phyloP scores from a whole-genome alignment of 768 basidiomycete genomes.

The Boletus pseudo-olivaceus region DNA sequence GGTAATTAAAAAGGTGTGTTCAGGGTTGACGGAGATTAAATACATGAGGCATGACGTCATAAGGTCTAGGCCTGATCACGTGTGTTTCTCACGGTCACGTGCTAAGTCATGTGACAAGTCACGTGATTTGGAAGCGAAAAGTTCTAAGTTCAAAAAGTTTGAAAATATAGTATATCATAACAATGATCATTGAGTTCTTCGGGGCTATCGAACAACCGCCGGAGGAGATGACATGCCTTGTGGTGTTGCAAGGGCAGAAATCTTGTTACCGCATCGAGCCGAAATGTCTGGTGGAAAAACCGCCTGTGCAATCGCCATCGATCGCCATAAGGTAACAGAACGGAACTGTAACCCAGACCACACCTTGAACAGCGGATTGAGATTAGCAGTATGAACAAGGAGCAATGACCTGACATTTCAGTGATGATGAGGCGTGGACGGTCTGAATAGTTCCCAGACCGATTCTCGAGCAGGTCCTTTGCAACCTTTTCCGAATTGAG shows the following conservation, averaged over 20 bases:
- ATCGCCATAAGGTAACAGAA: conserved; percentile 20
- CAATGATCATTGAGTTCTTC: conserved; percentile 29
- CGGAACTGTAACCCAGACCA: conserved; percentile 17
- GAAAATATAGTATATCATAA: too few species aligned
- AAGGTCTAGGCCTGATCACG: too few species aligned
- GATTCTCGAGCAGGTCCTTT: conserved; percentile 5
- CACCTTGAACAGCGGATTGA: neutral
- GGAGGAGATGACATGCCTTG: conserved; percentile 30
- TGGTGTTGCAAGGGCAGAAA: conserved; percentile 29
- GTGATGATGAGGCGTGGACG: conserved; percentile 1
- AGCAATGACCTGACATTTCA: neutral
- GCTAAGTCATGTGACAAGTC: too few species aligned
- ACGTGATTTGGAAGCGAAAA: too few species aligned
- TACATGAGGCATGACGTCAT: too few species aligned
- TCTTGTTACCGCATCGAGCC: conserved; percentile 6
- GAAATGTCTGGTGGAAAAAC: conserved; percentile 19
- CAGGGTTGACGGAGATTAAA: too few species aligned
- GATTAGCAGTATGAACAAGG: neutral
- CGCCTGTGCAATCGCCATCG: conserved; percentile 24
- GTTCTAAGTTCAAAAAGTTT: too few species aligned
- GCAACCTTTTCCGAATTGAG: conserved; percentile 9
- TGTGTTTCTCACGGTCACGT: too few species aligned
- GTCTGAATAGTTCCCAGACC: conserved; percentile 10
- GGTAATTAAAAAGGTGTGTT: too few species aligned
- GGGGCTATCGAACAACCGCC: conserved; percentile 30